These are phyloP conservation scores for Entomophthora muscae DNA, from an alignment of 371 early-diverging fungal species.

Conservation along the genomic window DNA sequence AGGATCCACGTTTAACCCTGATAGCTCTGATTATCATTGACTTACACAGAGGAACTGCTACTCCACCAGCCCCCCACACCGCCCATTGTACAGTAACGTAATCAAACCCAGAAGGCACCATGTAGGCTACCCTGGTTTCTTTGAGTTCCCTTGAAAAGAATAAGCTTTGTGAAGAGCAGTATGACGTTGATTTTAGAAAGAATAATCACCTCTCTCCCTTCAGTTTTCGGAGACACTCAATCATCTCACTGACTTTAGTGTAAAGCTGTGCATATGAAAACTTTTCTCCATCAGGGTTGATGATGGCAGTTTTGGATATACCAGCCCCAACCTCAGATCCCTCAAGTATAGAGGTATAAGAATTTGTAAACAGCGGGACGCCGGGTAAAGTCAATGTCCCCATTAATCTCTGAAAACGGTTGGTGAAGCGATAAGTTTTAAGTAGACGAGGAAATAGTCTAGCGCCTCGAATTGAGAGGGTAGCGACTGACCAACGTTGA, in stretches of 20 bases:
- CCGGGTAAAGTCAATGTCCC: not conserved
- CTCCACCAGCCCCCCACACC: slow-evolving; percentile 56
- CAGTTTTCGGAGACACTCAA: not conserved
- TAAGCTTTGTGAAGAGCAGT: not conserved
- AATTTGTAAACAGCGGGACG: not conserved
- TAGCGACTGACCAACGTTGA: no score
- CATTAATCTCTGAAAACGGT: not conserved
- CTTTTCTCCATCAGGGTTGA: not conserved
- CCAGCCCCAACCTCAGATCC: not conserved
- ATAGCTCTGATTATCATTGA: not conserved
- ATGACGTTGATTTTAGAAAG: not conserved
- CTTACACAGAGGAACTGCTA: slow-evolving; percentile 55
- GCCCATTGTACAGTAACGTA: slow-evolving; percentile 57
- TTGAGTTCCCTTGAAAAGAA: slow-evolving; percentile 18
- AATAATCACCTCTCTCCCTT: not conserved
- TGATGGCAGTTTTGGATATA: not conserved
- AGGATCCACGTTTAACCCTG: not conserved
- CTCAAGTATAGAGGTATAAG: not conserved
- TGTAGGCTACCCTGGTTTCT: slow-evolving; percentile 45
- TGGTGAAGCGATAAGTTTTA: not conserved
- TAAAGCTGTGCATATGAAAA: not conserved
- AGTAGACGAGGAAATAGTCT: no score
- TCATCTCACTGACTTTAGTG: not conserved
- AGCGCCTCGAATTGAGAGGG: no score
- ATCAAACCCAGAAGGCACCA: slow-evolving; percentile 48